Conservation (phyloP, 805 yeast genomes). For the Suhomyces tanzawaensis region DNA sequence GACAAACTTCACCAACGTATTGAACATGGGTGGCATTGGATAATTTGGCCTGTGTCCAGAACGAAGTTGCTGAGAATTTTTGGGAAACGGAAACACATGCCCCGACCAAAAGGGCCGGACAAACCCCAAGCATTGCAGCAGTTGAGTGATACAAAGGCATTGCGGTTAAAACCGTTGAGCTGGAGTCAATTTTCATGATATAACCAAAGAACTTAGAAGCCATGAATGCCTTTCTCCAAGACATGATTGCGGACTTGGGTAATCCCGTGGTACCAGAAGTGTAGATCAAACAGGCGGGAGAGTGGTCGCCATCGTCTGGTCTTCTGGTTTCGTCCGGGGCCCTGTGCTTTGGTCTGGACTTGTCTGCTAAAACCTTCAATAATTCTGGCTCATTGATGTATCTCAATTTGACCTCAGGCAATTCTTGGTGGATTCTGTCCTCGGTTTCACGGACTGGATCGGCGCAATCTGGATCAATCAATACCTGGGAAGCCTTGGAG, state of each 20-base stretch:
- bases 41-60: slow-evolving; percentile 85
- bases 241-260: slow-evolving; percentile 90
- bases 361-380: slow-evolving; percentile 38
- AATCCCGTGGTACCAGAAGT: slow-evolving; percentile 95
- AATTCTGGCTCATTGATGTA: slow-evolving; percentile 54
- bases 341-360: slow-evolving; percentile 48
- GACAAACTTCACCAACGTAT: slow-evolving; percentile 93
- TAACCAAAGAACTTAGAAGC: slow-evolving; percentile 70
- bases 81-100: slow-evolving; percentile 76
- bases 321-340: slow-evolving; percentile 58
- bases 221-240: slow-evolving; percentile 80
- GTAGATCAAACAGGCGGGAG: slow-evolving; percentile 71
- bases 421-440: slow-evolving; percentile 30
- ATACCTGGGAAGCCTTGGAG: slow-evolving; percentile 60
- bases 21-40: slow-evolving; percentile 77
- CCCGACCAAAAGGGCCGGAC: slow-evolving; percentile 64
- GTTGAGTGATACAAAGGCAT: slow-evolving; percentile 97
- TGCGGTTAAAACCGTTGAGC: slow-evolving; percentile 72
- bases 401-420: slow-evolving; percentile 41
- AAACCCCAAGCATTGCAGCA: slow-evolving; percentile 81
- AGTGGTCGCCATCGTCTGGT: slow-evolving; percentile 53
- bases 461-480: slow-evolving; percentile 72
- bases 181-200: slow-evolving; percentile 55
- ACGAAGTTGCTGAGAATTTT: slow-evolving; percentile 77
- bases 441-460: slow-evolving; percentile 52